Base-by-base conservation (phyloP, 192 early-diverging fungal species). In the Podila horticola region DNA sequence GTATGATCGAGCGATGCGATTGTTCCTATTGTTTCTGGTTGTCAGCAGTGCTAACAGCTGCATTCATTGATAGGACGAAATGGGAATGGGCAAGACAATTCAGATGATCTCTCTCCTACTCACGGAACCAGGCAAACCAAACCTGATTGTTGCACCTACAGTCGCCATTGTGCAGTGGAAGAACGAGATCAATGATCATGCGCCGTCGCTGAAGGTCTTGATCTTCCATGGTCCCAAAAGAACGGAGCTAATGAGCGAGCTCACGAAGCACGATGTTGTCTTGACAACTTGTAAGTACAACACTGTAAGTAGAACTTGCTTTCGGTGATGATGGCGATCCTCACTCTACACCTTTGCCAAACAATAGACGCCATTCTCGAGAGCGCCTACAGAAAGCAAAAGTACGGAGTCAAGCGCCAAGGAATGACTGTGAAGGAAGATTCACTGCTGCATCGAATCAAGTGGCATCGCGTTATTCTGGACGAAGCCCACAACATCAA, bases 51-150 rank as follows among this genome's bases (percentile, higher is more conserved):
- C 45, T 45, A 34, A 55, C 58, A 19, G n/a, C 30, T 38, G 8
- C n/a, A 17, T 28, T 13, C 8, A 29, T 8, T 5, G 29, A 64
- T 81, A 88, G 87, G 94, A 95, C 84, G 93, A 96, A 66, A 98
- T 97, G 95, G 95, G 95, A 28, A 94, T 94, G 94, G 94, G 95
- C 59, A 98, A 98, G 83, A 98, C 97, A 5, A 94, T 98, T 72
- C 95, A 97, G 75, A 94, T 93, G 58, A 96, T 98, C 30, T 90
- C 92, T 10, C 85, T 98, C 24, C 67, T 98, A 28, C 84, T 94
- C 12, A 82, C 86, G 38, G 91, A 92, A 61, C 86, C 85, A 5
- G 83, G 86, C 17, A 87, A 87, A 26, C 93, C 94, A 10, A 98
- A 92, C 62, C 83, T 98, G 72, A 93, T 98, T 48, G 67, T 98